phyloP scores from a whole-genome alignment of 1,284 basidiomycete genomes.

The Moesziomyces sp. region DNA sequence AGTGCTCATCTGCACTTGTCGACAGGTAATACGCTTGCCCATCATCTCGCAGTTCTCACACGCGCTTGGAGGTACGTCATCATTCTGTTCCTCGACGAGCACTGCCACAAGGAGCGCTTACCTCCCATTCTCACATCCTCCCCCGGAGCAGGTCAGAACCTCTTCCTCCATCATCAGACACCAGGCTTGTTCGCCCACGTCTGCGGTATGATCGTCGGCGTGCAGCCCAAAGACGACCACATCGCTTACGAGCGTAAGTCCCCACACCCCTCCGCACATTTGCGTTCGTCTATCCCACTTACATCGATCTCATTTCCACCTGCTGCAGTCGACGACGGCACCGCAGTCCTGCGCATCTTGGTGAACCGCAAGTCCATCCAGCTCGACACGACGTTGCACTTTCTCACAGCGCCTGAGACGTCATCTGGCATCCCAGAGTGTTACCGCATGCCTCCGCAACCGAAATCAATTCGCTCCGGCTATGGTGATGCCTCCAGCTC shows the following conservation, averaged over 20 bases:
- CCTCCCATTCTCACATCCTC: not conserved
- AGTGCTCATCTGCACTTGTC: constrained; percentile 35
- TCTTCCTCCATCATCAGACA: constrained; percentile 30
- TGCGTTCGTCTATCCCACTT: not conserved
- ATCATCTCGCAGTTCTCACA: constrained; percentile 17
- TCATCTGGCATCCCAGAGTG: constrained; percentile 34
- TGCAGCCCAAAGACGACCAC: constrained; percentile 38
- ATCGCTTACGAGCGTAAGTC: constrained; percentile 37
- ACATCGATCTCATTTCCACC: not conserved
- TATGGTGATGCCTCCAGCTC: not conserved
- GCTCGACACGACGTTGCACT: not conserved
- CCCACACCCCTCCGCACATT: not conserved
- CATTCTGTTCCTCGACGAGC: no score
- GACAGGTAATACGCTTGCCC: constrained; percentile 19
- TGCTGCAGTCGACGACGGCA: constrained; percentile 48
- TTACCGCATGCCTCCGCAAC: constrained; percentile 34
- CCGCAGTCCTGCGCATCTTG: constrained; percentile 35
- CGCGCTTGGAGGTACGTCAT: constrained; percentile 29
- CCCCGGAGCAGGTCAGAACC: constrained; percentile 7
- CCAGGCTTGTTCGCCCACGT: constrained; percentile 32
- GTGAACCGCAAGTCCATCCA: constrained; percentile 28
- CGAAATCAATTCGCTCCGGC: not conserved
- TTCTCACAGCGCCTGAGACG: not conserved
- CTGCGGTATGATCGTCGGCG: constrained; percentile 45
- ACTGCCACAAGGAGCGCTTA: not conserved